Evolutionary conservation across 805 yeast species (phyloP).

Genomic region (Saccharomycopsis javanensis): DNA sequence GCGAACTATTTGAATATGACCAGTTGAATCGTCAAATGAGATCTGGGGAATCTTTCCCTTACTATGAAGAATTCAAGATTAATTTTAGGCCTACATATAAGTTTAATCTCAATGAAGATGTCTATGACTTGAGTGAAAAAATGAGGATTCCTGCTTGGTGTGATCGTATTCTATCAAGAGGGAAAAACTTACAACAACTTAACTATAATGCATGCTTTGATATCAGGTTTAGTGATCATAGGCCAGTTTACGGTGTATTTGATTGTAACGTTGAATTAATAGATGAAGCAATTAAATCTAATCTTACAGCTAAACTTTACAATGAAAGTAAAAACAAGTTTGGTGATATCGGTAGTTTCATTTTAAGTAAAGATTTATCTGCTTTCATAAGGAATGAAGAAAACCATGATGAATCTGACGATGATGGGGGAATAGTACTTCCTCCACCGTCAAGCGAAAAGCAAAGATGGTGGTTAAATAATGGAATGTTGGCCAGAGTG

Average conservation of each 20-base stretch:
- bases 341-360: constrained; percentile 31
- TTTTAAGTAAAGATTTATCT: constrained; percentile 12
- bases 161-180: constrained; percentile 70
- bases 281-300: constrained; percentile 44
- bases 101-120: constrained; percentile 75
- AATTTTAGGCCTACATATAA: constrained; percentile 88
- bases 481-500: constrained; percentile 67
- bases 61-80: constrained; percentile 72
- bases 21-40: constrained; percentile 73
- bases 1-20: constrained; percentile 54
- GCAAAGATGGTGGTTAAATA: constrained; percentile 87
- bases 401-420: constrained; percentile 22
- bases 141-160: constrained; percentile 97
- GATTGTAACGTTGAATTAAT: constrained; percentile 53
- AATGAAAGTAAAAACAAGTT: constrained; percentile 40
- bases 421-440: constrained; percentile 29
- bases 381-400: constrained; percentile 21
- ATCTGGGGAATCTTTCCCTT: constrained; percentile 68
- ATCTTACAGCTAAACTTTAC: constrained; percentile 46
- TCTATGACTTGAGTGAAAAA: constrained; percentile 85
- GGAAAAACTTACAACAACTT: constrained; percentile 47
- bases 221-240: constrained; percentile 72
- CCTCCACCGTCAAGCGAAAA: constrained; percentile 87
- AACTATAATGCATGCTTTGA: constrained; percentile 50
- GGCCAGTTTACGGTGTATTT: constrained; percentile 78